Percentiles rank a stretch among this genome's conserved stretches.
These are phyloP conservation scores for Leccinum subrobustum DNA, from an alignment of 1,284 basidiomycete species.

Conservation along the genomic window DNA sequence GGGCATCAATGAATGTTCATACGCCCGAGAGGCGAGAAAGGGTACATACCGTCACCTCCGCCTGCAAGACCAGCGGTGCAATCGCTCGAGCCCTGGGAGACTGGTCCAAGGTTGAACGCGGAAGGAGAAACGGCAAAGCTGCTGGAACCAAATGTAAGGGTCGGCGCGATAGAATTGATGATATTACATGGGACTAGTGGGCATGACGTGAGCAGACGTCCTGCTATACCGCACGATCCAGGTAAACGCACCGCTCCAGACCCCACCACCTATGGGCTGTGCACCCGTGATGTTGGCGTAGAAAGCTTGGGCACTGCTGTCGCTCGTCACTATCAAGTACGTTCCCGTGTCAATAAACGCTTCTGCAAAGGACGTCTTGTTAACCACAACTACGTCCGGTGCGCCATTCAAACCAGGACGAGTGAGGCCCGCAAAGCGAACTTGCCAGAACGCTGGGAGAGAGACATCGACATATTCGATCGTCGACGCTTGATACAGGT, in stretches of 20 bases:
- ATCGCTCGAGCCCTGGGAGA: slow-evolving; percentile 22
- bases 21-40: background rate
- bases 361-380: slow-evolving; percentile 26
- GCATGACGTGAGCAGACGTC: slow-evolving; percentile 3
- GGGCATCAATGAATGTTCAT: background rate
- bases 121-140: slow-evolving; percentile 28
- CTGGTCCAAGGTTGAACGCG: slow-evolving; percentile 31
- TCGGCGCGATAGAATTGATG: slow-evolving; percentile 25
- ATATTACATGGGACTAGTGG: slow-evolving; percentile 26
- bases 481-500: slow-evolving; percentile 39
- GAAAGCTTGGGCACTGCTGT: slow-evolving; percentile 22
- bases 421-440: slow-evolving; percentile 24
- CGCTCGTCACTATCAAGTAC: slow-evolving; percentile 30
- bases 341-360: slow-evolving; percentile 34
- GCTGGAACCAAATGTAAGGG: slow-evolving; percentile 27
- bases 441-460: slow-evolving; percentile 29
- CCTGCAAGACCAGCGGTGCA: slow-evolving; percentile 31
- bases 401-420: slow-evolving; percentile 27
- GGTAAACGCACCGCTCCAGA: slow-evolving; percentile 24
- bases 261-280: slow-evolving; percentile 19
- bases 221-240: background rate
- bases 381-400: slow-evolving; percentile 26
- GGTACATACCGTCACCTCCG: slow-evolving; percentile 23
- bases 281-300: slow-evolving; percentile 29
- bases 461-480: slow-evolving; percentile 34